A percentile compares a stretch with the other conserved stretches of the same genome.
phyloP scores from a whole-genome alignment of 176 grass and related monocot genomes.

The Zoysia pacifica region DNA sequence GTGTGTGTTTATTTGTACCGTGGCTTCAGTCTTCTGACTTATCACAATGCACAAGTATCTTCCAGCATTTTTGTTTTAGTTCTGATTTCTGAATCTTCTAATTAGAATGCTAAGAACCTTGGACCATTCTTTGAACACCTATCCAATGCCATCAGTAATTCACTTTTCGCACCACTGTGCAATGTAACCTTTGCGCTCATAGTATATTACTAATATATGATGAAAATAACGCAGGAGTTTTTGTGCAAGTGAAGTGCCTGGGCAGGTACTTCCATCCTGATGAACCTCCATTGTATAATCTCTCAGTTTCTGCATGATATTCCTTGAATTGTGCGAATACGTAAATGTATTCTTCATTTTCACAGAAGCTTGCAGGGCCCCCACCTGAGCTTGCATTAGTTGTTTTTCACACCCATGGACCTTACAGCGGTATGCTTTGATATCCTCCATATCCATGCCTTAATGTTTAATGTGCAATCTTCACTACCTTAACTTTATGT shows the following conservation, averaged over 20 bases:
- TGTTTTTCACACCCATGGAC: constrained; percentile 77
- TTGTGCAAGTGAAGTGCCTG: constrained; percentile 56
- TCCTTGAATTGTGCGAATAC: constrained; percentile 9
- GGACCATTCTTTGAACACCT: not conserved
- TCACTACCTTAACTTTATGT: not conserved
- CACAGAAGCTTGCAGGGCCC: constrained; percentile 61
- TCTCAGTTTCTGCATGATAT: constrained; percentile 23
- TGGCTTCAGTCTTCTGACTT: not conserved
- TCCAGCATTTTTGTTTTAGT: not conserved
- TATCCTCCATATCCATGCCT: constrained; percentile 16
- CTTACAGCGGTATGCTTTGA: constrained; percentile 63
- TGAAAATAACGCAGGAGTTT: constrained; percentile 62
- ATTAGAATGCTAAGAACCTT: constrained; percentile 10
- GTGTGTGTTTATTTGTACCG: not conserved
- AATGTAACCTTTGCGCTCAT: constrained; percentile 31
- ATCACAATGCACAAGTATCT: not conserved
- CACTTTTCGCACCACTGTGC: constrained; percentile 3
- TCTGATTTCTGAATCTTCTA: not conserved
- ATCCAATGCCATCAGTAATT: not conserved
- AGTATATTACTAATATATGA: constrained; percentile 22
- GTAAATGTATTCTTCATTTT: constrained; percentile 26
- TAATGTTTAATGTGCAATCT: constrained; percentile 14
- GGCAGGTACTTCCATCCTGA: constrained; percentile 59
- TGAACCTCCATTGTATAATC: constrained; percentile 19
- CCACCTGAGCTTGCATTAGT: constrained; percentile 77